These are phyloP conservation scores for Talaromyces sp. DNA, from an alignment of 2,329 filamentous ascomycete genomes.

Conservation along the genomic window DNA sequence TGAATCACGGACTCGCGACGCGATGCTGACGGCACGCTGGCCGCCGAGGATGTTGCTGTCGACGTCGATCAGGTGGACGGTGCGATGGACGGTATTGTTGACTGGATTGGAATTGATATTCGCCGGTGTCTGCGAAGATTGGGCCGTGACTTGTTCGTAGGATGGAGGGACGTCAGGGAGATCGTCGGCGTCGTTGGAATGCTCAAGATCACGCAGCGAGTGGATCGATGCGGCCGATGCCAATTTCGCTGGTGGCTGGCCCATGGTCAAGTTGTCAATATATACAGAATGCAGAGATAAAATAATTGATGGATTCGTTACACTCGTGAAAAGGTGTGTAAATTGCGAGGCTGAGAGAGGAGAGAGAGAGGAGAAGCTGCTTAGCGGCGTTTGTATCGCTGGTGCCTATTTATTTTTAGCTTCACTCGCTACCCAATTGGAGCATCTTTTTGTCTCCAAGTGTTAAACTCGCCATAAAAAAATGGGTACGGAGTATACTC, in stretches of 20 bases:
- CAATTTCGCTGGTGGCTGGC: background rate
- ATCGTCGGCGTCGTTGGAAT: background rate
- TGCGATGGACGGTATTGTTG: background rate
- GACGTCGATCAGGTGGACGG: background rate
- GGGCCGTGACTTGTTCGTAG: constrained; percentile 7
- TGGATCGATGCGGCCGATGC: constrained; percentile 6
- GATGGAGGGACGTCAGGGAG: background rate
- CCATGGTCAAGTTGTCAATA: background rate
- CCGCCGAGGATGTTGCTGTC: constrained; percentile 8
- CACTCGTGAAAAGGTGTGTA: background rate
- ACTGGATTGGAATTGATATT: background rate
- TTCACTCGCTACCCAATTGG: background rate
- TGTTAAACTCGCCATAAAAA: too few relatives aligned
- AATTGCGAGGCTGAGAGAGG: too few relatives aligned
- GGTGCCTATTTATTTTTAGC: background rate
- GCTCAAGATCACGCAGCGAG: constrained; percentile 6
- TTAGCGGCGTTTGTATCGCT: background rate
- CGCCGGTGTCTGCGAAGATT: background rate
- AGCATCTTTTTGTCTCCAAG: too few relatives aligned
- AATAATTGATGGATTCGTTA: background rate
- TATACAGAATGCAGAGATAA: background rate
- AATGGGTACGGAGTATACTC: too few relatives aligned
- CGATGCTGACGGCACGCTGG: background rate
- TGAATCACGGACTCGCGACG: background rate
- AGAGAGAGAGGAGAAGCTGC: background rate